A percentile compares a stretch with the other conserved stretches of the same genome.
Conservation (phyloP, 768 basidiomycete genomes). For the Russula ochroleuca region DNA sequence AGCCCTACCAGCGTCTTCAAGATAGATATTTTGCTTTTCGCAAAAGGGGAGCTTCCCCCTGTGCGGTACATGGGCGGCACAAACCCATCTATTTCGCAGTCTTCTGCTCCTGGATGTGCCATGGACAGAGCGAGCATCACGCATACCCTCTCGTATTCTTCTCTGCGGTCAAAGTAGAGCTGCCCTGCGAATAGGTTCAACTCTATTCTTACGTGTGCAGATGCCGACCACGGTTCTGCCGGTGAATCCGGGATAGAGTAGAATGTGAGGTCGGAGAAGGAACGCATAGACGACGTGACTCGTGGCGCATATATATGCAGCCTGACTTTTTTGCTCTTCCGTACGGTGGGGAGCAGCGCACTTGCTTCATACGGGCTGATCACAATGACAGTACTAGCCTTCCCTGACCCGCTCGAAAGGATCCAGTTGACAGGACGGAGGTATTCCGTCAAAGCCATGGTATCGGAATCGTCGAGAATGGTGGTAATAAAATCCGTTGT, state of each 20-base stretch:
- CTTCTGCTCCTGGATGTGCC: constrained; percentile 7
- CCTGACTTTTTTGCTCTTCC: constrained; percentile 1
- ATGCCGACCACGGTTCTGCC: not conserved
- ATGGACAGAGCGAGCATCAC: not conserved
- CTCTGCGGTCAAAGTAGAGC: constrained; percentile 7
- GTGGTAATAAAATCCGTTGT: not conserved
- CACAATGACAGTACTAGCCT: not conserved
- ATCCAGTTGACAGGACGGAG: constrained; percentile 1
- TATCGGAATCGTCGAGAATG: not conserved
- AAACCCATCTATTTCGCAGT: constrained; percentile 7
- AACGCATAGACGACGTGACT: not conserved
- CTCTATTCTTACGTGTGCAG: constrained; percentile 3
- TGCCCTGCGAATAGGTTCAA: constrained; percentile 11
- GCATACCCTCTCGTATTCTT: constrained; percentile 5
- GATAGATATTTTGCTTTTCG: not conserved
- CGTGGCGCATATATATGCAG: constrained; percentile 7
- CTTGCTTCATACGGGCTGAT: not conserved
- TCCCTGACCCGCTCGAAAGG: not conserved
- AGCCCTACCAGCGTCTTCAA: constrained; percentile 6
- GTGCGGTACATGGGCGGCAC: constrained; percentile 6
- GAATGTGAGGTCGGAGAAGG: constrained; percentile 6
- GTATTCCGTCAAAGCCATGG: not conserved
- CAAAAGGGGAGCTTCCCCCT: not conserved
- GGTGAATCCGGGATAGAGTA: not conserved
- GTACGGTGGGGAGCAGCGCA: not conserved